Percentiles rank a stretch among this genome's conserved stretches.
phyloP scores from a whole-genome alignment of 192 early-diverging fungal species.

The Umbelopsis isabellina region DNA sequence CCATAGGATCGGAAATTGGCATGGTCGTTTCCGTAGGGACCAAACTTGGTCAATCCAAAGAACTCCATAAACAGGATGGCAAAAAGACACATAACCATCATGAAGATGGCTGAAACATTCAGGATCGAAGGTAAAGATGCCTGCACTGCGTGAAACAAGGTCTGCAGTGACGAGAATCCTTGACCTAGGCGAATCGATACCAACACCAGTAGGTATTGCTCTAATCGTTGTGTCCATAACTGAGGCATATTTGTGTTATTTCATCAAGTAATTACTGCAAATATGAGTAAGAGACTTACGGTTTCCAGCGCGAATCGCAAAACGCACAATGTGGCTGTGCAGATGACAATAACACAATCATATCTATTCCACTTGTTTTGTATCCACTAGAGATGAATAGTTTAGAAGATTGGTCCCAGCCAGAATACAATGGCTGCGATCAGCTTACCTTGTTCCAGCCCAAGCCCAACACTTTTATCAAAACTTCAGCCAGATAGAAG shows the following conservation, averaged over 20 bases:
- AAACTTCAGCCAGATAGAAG: conserved; percentile 48
- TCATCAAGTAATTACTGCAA: not conserved
- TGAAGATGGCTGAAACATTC: conserved; percentile 38
- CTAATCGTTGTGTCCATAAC: conserved; percentile 36
- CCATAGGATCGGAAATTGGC: conserved; percentile 55
- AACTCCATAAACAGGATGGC: conserved; percentile 60
- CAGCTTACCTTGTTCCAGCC: conserved; percentile 46
- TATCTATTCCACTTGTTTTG: conserved; percentile 40
- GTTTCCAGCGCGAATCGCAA: conserved; percentile 27
- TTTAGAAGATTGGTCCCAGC: not conserved
- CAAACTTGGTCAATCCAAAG: conserved; percentile 59
- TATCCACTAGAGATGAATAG: conserved; percentile 26
- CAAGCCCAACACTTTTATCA: conserved; percentile 47
- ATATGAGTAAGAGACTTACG: not conserved
- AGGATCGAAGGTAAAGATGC: conserved; percentile 36
- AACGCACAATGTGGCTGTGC: conserved; percentile 26
- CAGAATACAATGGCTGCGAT: not conserved
- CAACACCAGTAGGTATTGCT: conserved; percentile 37
- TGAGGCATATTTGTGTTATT: not conserved
- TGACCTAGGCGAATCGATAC: conserved; percentile 36
- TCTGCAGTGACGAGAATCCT: conserved; percentile 32
- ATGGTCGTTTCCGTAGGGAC: conserved; percentile 40
- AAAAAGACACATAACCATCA: conserved; percentile 46
- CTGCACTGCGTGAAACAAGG: conserved; percentile 36
- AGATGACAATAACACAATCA: conserved; percentile 31